Evolutionary conservation across 305 asterid genomes (phyloP), one percentile per base, ranked within the genome.

Genomic region (Solanum hybrid): DNA sequence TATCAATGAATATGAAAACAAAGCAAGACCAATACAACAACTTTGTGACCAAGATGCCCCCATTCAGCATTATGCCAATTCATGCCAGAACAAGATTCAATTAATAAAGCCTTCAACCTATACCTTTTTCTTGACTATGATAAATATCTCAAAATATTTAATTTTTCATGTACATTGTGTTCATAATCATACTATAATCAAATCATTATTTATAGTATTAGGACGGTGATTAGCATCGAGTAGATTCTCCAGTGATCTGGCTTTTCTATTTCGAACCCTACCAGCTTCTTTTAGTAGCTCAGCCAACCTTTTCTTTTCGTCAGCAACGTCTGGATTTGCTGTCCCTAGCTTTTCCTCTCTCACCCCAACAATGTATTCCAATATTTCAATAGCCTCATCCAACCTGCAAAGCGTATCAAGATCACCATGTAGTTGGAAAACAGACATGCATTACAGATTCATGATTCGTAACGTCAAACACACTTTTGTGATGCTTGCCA

Each of bases 291-390:
- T 96, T 79, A 97, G 88, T 29, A 97, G 94, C 94, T 96, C 98
- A 1, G 95, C 95, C 93, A 97, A 70, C 94, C 99, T 95, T 95
- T 92, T 96, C 93, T 95, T 97, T 92, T 97, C 99, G 51, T 97
- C 99, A 14, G 94, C 96, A 45, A 97, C 96, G 1, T 97, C 98
- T 65, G 99, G 98, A 94, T 97, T 97, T 65, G 98, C 99, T 80
- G 99, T 96, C 91, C 99, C 99, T n/a, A 96, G 98, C 95, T 96
- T 97, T 92, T 97, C 99, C 94, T 97, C 99, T 84, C 99, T 96
- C 95, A 95, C 94, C n/a, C 96, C 97, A 27, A 97, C 98, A 14
- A 97, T 92, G 86, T 94, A 92, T 94, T 97, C 99, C 88, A 97
- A 91, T 86, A 96, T 93, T 90, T 94, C 94, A 57, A 96, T 97